Base-by-base conservation (phyloP, 148 eudicot genomes). In the Salicornia ramosissima region DNA sequence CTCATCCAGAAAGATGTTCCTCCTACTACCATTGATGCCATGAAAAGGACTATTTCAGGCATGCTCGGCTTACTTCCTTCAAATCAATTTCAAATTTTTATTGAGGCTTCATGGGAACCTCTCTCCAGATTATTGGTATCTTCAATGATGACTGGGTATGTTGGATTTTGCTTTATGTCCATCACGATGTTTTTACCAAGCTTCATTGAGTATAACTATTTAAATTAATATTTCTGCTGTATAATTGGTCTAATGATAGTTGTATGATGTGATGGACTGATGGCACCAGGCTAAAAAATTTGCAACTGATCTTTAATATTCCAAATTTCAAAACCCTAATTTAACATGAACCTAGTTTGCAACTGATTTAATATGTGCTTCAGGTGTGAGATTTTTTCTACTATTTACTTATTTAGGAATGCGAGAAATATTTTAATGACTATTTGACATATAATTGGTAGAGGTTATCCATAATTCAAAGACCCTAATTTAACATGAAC, bases 41-140 rank as follows among this genome's bases (percentile, higher is more conserved):
- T 93, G 89, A 93, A 93, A 85, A 85, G 98, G 85, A 93, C 98
- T 36, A 86, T 93, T 75, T 93, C 96, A 1, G 90, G 98, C 67
- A 93, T 93, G 95, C 77, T 90, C 67, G 98, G 96, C 34, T 84
- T 93, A 76, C 92, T 93, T 77, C 98, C 98, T n/a, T 93, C 98
- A 10, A 88, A 84, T 75, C 95, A 87, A 71, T 93, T 93, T 82
- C 96, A 90, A 78, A 92, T 93, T 66, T 81, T 68, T 43, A 75
- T 93, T 68, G 98, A 93, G 80, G 95, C 98, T 52, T 69, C 88
- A 36, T 93, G 96, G 96, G 95, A 86, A 68, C 95, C 98, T 45
- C 95, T 93, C 50, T 93, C 91, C 77, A 87, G 87, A 81, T 81
- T 93, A 76, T 72, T 90, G 80, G 78, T 93, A 70, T 90, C 96